Base-by-base conservation (phyloP, 2,329 filamentous ascomycete species). In the Fusarium redolens region DNA sequence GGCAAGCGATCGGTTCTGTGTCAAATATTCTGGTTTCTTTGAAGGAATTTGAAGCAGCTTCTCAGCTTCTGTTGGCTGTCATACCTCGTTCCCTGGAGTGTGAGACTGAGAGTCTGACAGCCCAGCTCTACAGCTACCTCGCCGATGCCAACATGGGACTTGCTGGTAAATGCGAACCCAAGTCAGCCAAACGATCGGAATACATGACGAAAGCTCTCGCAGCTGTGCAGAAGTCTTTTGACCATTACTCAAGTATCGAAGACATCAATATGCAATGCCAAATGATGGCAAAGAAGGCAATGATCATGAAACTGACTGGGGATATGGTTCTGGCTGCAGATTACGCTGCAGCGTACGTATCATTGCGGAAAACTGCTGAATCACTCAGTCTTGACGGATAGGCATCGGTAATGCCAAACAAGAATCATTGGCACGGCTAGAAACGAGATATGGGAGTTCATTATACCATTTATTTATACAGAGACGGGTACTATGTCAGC, bases 241-340 rank as follows among this genome's bases (percentile, higher is more conserved):
- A 84, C 37, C 88, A 91, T 69, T 97, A 89, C 79, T 88, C 90
- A 45, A 86, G 85, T 51, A 84, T 94, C 18, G 90, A 93, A 78
- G 93, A 83, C 25, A 83, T 91, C 18, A 83, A 85, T n/a, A 90
- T 90, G 60, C 92, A 93, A 82, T 92, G 93, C 77, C 92, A 95
- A 81, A 91, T 93, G 85, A 88, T 95, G 83, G 92, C 92, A 25
- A 96, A 96, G 85, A 95, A 94, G 82, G 92, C 93, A 7, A 91
- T 91, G 56, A 88, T 97, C 56, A 92, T 93, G 85, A 90, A 91
- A 80, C 83, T 92, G 51, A 86, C 89, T 12, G 93, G 92, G 1
- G 92, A 95, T 74, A 81, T 86, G 72, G 85, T 85, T 22, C 76
- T 91, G 69, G 90, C 91, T 2, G 92, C 92, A 74, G 90, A 92